Base-by-base conservation (phyloP, 2,329 filamentous ascomycete species). In the Aspergillus cejpii region DNA sequence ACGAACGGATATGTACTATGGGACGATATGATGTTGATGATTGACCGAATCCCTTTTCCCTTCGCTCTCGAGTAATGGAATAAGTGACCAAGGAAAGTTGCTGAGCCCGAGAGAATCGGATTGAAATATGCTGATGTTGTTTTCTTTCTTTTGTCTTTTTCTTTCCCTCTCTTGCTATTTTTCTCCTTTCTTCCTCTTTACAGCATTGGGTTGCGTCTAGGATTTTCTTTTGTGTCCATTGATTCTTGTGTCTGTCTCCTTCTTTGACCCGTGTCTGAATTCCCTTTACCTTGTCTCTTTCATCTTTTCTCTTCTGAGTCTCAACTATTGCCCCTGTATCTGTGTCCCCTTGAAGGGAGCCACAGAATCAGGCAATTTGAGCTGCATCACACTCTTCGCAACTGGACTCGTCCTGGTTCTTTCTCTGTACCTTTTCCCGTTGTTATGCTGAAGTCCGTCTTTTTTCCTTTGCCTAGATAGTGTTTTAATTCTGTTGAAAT, bases 11-110 rank as follows among this genome's bases (percentile, higher is more conserved):
- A 62, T 61, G 60, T 65, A 57, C 57, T 56, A 51, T 61, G 57
- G 59, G 62, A 65, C 55, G 61, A 65, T 54, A 55, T 59, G 56
- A 65, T 57, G 59, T 59, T 62, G 59, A 63, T 45, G 59, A 64
- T 55, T 41, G 46, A 47, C 31, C 8, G 15, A 48, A 43, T 54
- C 48, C 45, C 45, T 52, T 44, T 46, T 39, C 33, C 21, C 41
- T 43, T 34, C 31, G 10, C 11, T 34, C 31, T 34, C 17, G 39
- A 37, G 38, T 41, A 37, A 47, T 41, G 36, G 41, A 44, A 45
- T 33, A 36, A 36, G 37, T 47, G 44, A 41, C 37, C 27, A 8
- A 34, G 15, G 31, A 12, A 6, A 37, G 29, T 37, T 37, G 28
- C 33, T 37, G 37, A 42, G 36, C 40, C 37, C 42, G 37, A 40